A percentile compares a stretch with the other conserved stretches of the same genome.
Conservation (phyloP, 2,329 filamentous ascomycete genomes). For the Pseudocercospora pini-densiflorae region DNA sequence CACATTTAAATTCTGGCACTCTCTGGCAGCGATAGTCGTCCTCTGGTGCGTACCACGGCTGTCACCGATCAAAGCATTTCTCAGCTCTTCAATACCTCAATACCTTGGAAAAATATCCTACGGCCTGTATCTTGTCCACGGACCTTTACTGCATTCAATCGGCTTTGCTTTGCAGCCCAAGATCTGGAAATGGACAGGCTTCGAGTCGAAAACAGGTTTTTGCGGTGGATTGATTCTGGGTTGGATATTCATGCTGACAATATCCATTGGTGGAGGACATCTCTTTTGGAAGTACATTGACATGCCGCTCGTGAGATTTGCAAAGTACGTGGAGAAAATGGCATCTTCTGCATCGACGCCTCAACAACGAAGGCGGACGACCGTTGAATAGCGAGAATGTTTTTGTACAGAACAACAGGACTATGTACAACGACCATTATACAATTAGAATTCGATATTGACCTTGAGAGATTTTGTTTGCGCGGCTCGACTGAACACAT, state of each 20-base stretch:
- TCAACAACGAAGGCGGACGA: background rate
- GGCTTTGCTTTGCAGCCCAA: slow-evolving; percentile 21
- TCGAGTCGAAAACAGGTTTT: slow-evolving; percentile 4
- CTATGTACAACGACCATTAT: background rate
- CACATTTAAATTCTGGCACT: slow-evolving; percentile 16
- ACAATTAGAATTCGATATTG: slow-evolving; percentile 29
- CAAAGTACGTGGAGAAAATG: slow-evolving; percentile 17
- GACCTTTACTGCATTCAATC: slow-evolving; percentile 20
- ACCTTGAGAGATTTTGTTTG: slow-evolving; percentile 36
- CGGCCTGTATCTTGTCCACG: slow-evolving; percentile 26
- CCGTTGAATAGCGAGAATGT: background rate
- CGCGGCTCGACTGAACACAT: slow-evolving; percentile 32
- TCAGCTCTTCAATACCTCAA: slow-evolving; percentile 17
- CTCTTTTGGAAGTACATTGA: slow-evolving; percentile 21
- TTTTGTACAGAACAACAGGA: background rate
- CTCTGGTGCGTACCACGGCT: slow-evolving; percentile 18
- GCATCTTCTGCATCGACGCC: background rate
- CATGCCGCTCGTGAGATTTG: slow-evolving; percentile 20
- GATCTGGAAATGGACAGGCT: slow-evolving; percentile 15
- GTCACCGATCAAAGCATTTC: background rate
- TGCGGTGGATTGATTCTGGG: slow-evolving; percentile 15
- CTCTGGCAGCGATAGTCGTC: slow-evolving; percentile 12
- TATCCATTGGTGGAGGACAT: slow-evolving; percentile 15
- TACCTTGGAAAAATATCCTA: slow-evolving; percentile 25
- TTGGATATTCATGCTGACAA: slow-evolving; percentile 20